Base-by-base conservation (phyloP, 306 rosid genomes). In the Prunus davidiana region DNA sequence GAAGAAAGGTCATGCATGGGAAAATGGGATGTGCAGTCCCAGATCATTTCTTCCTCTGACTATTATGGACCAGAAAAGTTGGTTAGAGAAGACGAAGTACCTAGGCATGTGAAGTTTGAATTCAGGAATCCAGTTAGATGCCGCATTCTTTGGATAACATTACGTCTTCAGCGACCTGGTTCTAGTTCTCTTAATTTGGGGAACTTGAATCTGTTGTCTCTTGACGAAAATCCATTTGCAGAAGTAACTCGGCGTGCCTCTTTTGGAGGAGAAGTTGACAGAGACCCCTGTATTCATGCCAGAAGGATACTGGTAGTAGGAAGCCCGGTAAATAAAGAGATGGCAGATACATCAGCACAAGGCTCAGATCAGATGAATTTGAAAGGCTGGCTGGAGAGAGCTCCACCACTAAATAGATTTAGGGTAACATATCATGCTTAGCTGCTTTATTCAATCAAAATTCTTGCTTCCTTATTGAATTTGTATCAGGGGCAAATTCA, bases 1-100 rank as follows among this genome's bases (percentile, higher is more conserved):
- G 98, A 92, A 84, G 99, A 90, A 80, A 87, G 99, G 86, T 91
- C 98, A 22, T 88, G 87, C 78, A 78, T 86, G 88, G 99, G 99
- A 84, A 96, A 96, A 84, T 96, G 99, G 99, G 99, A 96, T 83
- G 85, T 89, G 50, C 93, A 91, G 62, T 89, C 98, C 76, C 67
- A 90, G 88, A 84, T 92, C 41, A 73, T 55, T 68, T 82, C 91
- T 80, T 90, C 96, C 50, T 86, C 92, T 16, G 96, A 91, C 69
- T 82, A 86, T 72, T 92, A 74, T 76, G 96, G 96, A 64, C 88
- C 86, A 76, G 97, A 92, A 75, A 89, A 83, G 69, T 78, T 85
- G 64, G 82, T 78, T 64, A 46, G 82, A 60, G 88, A 87, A 62
- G 82, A 84, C 81, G 82, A 82, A 81, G 83, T 80, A 47, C 96